These are phyloP conservation scores for Yamadazyma tumulicola DNA, from an alignment of 805 yeast species.

Conservation along the genomic window DNA sequence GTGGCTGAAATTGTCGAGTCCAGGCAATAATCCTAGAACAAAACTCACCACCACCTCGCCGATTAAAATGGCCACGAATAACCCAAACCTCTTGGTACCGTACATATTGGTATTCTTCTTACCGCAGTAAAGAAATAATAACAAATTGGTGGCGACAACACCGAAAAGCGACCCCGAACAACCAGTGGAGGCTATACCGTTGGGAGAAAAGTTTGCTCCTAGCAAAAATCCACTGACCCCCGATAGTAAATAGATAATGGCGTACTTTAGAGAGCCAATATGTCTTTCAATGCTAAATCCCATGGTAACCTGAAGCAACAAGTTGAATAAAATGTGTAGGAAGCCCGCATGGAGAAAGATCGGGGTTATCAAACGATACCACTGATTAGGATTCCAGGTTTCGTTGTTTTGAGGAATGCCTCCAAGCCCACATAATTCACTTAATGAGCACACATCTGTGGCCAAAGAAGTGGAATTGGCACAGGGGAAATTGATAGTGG, in stretches of 20 bases:
- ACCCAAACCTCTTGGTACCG: constrained; percentile 44
- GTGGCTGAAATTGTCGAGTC: constrained; percentile 71
- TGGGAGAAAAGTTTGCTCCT: constrained; percentile 67
- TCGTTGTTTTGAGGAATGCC: constrained; percentile 36
- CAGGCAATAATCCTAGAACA: constrained; percentile 66
- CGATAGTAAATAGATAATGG: constrained; percentile 52
- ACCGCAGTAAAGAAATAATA: constrained; percentile 53
- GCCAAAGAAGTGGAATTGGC: constrained; percentile 57
- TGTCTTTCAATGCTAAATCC: constrained; percentile 57
- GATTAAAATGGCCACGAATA: constrained; percentile 46
- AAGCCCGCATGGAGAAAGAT: constrained; percentile 74
- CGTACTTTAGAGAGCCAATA: constrained; percentile 53
- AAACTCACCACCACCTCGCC: constrained; percentile 56
- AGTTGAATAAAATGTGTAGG: constrained; percentile 61
- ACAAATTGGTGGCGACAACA: constrained; percentile 56
- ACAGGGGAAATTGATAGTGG: constrained; percentile 54
- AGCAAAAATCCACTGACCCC: constrained; percentile 67
- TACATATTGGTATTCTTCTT: constrained; percentile 44
- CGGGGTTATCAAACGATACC: constrained; percentile 69
- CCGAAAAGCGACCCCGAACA: constrained; percentile 74
- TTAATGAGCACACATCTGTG: constrained; percentile 55
- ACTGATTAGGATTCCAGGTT: constrained; percentile 51
- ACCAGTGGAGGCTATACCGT: constrained; percentile 64
- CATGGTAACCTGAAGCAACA: constrained; percentile 56
- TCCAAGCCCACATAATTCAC: constrained; percentile 59